Conservation (phyloP, 2,329 filamentous ascomycete genomes). For the Colletotrichum simmondsii region DNA sequence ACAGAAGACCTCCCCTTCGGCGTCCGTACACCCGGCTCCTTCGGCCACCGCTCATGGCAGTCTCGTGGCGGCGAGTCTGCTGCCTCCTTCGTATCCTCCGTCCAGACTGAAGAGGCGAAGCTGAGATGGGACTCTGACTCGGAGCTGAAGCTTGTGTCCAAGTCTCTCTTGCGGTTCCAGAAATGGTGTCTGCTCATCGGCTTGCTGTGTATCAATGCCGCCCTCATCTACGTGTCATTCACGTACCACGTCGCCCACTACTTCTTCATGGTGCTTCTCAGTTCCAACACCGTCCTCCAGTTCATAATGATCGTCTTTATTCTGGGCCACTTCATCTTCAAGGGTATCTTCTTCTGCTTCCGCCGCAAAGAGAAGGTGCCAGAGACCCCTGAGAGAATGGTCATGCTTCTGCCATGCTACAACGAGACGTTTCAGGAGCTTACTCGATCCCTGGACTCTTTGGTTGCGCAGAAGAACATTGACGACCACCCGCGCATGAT, state of each 20-base stretch:
- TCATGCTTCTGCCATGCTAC: slow-evolving; percentile 60
- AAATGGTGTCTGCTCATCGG: slow-evolving; percentile 52
- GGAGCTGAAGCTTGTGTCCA: slow-evolving; percentile 51
- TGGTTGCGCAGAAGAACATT: slow-evolving; percentile 55
- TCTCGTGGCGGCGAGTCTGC: slow-evolving; percentile 46
- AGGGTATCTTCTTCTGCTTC: slow-evolving; percentile 43
- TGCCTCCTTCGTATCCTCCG: slow-evolving; percentile 48
- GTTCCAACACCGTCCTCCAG: slow-evolving; percentile 56
- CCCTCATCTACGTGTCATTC: slow-evolving; percentile 49
- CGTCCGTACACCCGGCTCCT: slow-evolving; percentile 44
- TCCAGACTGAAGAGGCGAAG: slow-evolving; percentile 51
- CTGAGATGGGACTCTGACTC: slow-evolving; percentile 51
- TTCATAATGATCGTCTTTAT: slow-evolving; percentile 54
- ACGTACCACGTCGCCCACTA: slow-evolving; percentile 53
- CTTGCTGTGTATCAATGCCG: slow-evolving; percentile 46
- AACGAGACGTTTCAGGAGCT: slow-evolving; percentile 59
- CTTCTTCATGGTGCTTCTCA: slow-evolving; percentile 56
- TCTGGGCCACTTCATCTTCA: slow-evolving; percentile 44
- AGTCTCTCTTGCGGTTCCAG: slow-evolving; percentile 48
- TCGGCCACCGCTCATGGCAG: slow-evolving; percentile 43
- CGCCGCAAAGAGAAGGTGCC: slow-evolving; percentile 44
- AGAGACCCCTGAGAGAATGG: slow-evolving; percentile 52
- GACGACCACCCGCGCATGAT: slow-evolving; percentile 53
- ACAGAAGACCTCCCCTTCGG: slow-evolving; percentile 41
- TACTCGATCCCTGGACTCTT: slow-evolving; percentile 55